Base-by-base conservation (phyloP, 805 yeast species). In the Ogataea degrootiae region DNA sequence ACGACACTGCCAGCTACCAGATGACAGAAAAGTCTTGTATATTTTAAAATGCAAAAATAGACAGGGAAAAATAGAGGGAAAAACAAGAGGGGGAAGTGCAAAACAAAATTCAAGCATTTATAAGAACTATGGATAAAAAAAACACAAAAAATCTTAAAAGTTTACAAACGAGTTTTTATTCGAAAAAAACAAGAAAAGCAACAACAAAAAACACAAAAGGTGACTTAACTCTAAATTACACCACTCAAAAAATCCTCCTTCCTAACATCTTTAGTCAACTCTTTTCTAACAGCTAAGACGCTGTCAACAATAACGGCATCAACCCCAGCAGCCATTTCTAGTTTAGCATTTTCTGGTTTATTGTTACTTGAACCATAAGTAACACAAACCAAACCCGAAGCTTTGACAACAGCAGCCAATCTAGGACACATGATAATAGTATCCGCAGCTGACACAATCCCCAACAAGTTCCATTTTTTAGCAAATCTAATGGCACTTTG, bases 281-380 rank as follows among this genome's bases (percentile, higher is more conserved):
- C 96, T 57, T 85, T 85, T 61, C 96, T 75, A n/a, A 91, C 95
- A 0, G 96, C 97, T 59, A 91, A 73, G 2, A 92, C 98, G 46
- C 88, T 83, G 67, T 92, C 98, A 3, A 88, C 97, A 68, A 92
- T 92, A n/a, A 92, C 97, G 0, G 99, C 99, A 72, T 92, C 98
- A 12, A 92, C 96, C 8, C 98, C 98, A 4, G 95, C 91, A 53
- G 80, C 82, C 84, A 92, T 84, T 66, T 92, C 97, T 48, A 86
- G 71, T 55, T 81, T 82, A 29, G 96, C 90, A 51, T 82, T 82
- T 48, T 80, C 89, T 0, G 97, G 96, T 34, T 80, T 82, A 59
- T 92, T 92, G 65, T 92, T 92, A 62, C 77, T 75, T 1, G 78
- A 75, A 29, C 98, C 98, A 58, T 92, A 92, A 0, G 97, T 87